Base-by-base conservation (phyloP, 2,329 filamentous ascomycete genomes). In the Paracoccidioides brasiliensis region DNA sequence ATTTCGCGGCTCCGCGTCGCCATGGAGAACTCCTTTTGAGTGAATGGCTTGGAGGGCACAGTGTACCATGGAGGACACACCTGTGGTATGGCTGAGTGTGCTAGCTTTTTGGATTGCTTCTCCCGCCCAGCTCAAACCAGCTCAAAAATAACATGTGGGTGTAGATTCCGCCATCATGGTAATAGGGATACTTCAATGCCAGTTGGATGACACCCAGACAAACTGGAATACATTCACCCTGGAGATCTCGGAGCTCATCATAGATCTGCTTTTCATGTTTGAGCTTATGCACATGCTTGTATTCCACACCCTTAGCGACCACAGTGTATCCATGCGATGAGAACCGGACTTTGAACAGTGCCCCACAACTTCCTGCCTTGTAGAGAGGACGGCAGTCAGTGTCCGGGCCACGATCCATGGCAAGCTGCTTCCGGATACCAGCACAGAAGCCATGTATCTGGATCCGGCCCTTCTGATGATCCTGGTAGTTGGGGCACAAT, bases 1-100 rank as follows among this genome's bases (percentile, higher is more conserved):
- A 54, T 59, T 60, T 30, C 58, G 58, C 22, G 46, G 41, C 44
- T 55, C 55, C 10, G 58, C 54, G 41, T 60, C 58, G 30, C 48
- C 32, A 54, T 60, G 58, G 33, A 58, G 53, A 15, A 60, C 58
- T 6, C 58, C 45, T 49, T 58, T 51, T 6, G 15, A 43, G 48
- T 55, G 53, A 51, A 55, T 55, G 37, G 53, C 53, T 41, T 51
- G 22, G 12, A 55, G 45, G 40, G 45, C 53, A 49, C 22, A 28
- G 38, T n/a, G 10, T 40, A 32, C 33, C 28, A 42, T 52, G 28
- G 35, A 40, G 12, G 7, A 44, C 8, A 38, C 9, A 51, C 7
- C 37, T 42, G 7, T 22, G n/a, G 45, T 12, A 3, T 50, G 14
- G 41, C 15, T 30, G 33, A 9, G 10, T 12, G 8, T 35, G 3